Evolutionary conservation across 345 rosid genomes (phyloP), one percentile per base, ranked within the genome.

Genomic region (Bruguiera gymnorhiza): DNA sequence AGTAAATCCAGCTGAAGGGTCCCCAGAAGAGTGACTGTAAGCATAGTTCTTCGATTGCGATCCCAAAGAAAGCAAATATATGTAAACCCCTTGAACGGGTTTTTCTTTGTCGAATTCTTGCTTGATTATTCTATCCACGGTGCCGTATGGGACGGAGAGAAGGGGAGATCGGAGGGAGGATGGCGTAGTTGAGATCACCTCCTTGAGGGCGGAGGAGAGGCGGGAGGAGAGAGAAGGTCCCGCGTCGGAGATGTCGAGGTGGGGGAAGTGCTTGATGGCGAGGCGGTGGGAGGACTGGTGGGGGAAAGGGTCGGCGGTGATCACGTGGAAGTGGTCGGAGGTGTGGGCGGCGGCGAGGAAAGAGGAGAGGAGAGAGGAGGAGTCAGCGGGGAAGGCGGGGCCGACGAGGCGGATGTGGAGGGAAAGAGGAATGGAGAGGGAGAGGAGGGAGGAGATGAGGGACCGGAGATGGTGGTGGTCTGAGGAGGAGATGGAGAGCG

Each of bases 1-100:
- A 2, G 94, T 95, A 73, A 80, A 76, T 16, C 92, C 99, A 0
- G 98, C 88, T 1, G 99, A 95, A 4, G 96, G 75, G 31, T 95
- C 92, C 0, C 96, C 96, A 51, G 79, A 85, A 2, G 87, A 69
- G 72, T 95, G 92, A 48, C 84, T 79, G 63, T 95, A 95, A 0
- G 90, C 99, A 61, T 92, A 95, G 19, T 77, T 81, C 70, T 79
- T 90, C 1, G 87, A 70, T 32, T 82, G 83, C 8, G 87, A 50
- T 0, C 91, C 97, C 20, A 92, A 76, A 21, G 84, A 79, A 66
- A 92, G 75, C 79, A 95, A 81, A 80, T 95, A 95, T 23, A 95
- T 48, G 70, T 83, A 92, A 54, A 95, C 81, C 6, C 94, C 97
- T 0, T 87, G 80, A 27, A 77, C 85, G 21, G 92, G 80, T 73